phyloP scores from a whole-genome alignment of 805 yeast species.

The Ogataea ramenticola region DNA sequence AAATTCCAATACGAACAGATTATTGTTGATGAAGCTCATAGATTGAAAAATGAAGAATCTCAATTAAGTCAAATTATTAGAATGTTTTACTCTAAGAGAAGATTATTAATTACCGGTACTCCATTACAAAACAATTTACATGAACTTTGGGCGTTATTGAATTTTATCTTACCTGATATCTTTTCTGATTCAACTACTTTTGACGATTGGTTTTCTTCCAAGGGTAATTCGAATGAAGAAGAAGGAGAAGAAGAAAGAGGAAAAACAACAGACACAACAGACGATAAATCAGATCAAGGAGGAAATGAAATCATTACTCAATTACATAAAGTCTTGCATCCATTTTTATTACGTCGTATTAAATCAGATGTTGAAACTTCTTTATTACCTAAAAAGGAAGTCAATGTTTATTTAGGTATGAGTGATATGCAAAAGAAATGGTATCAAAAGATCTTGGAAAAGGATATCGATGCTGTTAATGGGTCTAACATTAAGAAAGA shows the following conservation, averaged over 20 bases:
- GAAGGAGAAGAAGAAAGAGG: slow-evolving; percentile 29
- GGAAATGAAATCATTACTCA: slow-evolving; percentile 46
- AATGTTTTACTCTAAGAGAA: slow-evolving; percentile 60
- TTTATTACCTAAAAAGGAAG: slow-evolving; percentile 65
- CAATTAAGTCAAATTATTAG: slow-evolving; percentile 67
- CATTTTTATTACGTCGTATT: slow-evolving; percentile 68
- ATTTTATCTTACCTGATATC: slow-evolving; percentile 71
- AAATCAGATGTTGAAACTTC: slow-evolving; percentile 79
- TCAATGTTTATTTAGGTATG: slow-evolving; percentile 69
- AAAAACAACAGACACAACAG: too few relatives aligned
- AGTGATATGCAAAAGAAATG: slow-evolving; percentile 72
- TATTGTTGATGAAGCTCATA: slow-evolving; percentile 76
- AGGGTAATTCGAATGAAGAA: slow-evolving; percentile 28
- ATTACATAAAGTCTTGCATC: slow-evolving; percentile 67
- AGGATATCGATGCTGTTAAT: slow-evolving; percentile 78
- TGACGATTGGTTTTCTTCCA: slow-evolving; percentile 63
- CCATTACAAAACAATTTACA: slow-evolving; percentile 75
- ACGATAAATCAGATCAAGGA: slow-evolving; percentile 1
- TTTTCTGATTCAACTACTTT: slow-evolving; percentile 67
- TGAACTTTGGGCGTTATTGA: slow-evolving; percentile 75
- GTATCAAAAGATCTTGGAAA: slow-evolving; percentile 71
- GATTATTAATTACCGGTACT: slow-evolving; percentile 74
- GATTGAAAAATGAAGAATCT: slow-evolving; percentile 73
- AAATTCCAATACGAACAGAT: slow-evolving; percentile 74
- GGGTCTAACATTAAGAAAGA: slow-evolving; percentile 74